phyloP scores from a whole-genome alignment of 1,139 yeast species.

The Lodderomyces margitis region DNA sequence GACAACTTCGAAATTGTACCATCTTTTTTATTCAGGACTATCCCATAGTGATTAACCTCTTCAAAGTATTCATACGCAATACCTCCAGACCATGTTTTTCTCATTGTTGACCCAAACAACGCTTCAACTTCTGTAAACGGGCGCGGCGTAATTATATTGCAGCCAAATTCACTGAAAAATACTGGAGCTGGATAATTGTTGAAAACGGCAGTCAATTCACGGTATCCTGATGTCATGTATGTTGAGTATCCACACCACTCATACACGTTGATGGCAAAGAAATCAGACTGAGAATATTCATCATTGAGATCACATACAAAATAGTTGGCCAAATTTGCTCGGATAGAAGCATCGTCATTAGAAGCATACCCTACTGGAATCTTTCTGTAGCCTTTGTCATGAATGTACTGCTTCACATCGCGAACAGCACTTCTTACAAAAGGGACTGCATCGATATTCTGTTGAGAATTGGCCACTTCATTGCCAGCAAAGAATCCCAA shows the following conservation, averaged over 20 bases:
- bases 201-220: slow-evolving; percentile 51
- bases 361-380: slow-evolving; percentile 65
- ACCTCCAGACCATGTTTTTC: slow-evolving; percentile 43
- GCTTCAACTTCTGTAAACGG: slow-evolving; percentile 53
- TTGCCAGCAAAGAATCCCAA: slow-evolving; percentile 64
- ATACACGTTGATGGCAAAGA: slow-evolving; percentile 60
- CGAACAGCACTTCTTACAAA: slow-evolving; percentile 63
- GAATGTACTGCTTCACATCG: slow-evolving; percentile 51
- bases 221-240: slow-evolving; percentile 54
- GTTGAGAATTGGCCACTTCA: slow-evolving; percentile 53
- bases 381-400: slow-evolving; percentile 37
- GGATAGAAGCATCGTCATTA: slow-evolving; percentile 55
- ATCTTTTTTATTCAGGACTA: slow-evolving; percentile 27
- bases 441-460: slow-evolving; percentile 53
- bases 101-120: slow-evolving; percentile 34
- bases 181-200: slow-evolving; percentile 50
- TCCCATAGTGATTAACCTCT: slow-evolving; percentile 34
- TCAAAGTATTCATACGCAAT: slow-evolving; percentile 41
- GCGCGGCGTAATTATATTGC: slow-evolving; percentile 52
- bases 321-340: slow-evolving; percentile 46
- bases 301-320: slow-evolving; percentile 39
- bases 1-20: slow-evolving; percentile 35
- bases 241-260: slow-evolving; percentile 70
- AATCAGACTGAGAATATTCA: slow-evolving; percentile 37
- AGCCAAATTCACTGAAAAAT: slow-evolving; percentile 63